Percentiles rank a stretch among this genome's conserved stretches.
Evolutionary conservation across 2,329 filamentous ascomycete genomes (phyloP).

Genomic region (Lecanicillium sp.): DNA sequence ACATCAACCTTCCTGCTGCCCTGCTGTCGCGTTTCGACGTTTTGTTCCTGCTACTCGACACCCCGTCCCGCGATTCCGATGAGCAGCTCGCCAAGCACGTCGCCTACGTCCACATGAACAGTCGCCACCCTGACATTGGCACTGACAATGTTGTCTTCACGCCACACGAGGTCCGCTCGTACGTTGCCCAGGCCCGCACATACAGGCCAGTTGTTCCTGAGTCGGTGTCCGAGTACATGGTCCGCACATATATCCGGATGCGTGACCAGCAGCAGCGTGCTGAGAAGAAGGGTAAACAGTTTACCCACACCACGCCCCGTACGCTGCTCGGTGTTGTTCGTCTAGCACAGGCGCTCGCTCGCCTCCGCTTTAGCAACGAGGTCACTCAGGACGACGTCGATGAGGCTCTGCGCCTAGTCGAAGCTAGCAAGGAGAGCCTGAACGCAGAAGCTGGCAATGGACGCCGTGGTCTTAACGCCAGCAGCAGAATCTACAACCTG

Average conservation of each 20-base stretch:
- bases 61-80: slow-evolving; percentile 79
- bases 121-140: slow-evolving; percentile 72
- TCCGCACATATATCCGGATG: slow-evolving; percentile 92
- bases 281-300: slow-evolving; percentile 84
- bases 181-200: slow-evolving; percentile 85
- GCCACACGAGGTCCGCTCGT: slow-evolving; percentile 89
- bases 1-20: slow-evolving; percentile 97
- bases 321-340: slow-evolving; percentile 89
- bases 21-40: slow-evolving; percentile 95
- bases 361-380: slow-evolving; percentile 77
- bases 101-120: slow-evolving; percentile 95
- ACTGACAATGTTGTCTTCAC: slow-evolving; percentile 65
- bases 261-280: slow-evolving; percentile 87
- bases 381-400: slow-evolving; percentile 92
- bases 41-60: slow-evolving; percentile 93
- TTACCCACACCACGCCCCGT: slow-evolving; percentile 88
- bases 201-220: slow-evolving; percentile 83
- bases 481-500: slow-evolving; percentile 89
- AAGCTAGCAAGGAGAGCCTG: slow-evolving; percentile 88
- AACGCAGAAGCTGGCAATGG: slow-evolving; percentile 59
- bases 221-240: slow-evolving; percentile 88
- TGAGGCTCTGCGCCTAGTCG: slow-evolving; percentile 82
- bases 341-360: slow-evolving; percentile 86
- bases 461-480: slow-evolving; percentile 67
- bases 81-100: slow-evolving; percentile 94